Conservation (phyloP, 2,329 filamentous ascomycete genomes). For the Rutstroemia sp. region DNA sequence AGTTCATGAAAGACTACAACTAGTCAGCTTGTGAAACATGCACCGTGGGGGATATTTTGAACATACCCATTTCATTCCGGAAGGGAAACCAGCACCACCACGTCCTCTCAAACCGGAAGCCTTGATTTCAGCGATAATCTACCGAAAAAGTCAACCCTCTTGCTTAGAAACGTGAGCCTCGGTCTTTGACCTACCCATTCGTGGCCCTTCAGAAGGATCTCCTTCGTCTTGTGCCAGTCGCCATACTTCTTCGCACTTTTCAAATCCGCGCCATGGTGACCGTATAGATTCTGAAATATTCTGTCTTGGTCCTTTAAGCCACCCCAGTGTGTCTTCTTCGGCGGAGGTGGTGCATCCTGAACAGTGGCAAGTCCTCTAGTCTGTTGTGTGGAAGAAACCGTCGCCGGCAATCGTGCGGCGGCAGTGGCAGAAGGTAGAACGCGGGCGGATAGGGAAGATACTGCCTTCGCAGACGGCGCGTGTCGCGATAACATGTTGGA, state of each 20-base stretch:
- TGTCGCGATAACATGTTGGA: slow-evolving; percentile 32
- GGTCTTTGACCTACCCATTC: slow-evolving; percentile 61
- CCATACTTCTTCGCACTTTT: slow-evolving; percentile 96
- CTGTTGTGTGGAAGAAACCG: slow-evolving; percentile 42
- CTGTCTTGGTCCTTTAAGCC: slow-evolving; percentile 93
- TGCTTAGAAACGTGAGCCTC: slow-evolving; percentile 1
- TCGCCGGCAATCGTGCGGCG: slow-evolving; percentile 22
- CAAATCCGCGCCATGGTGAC: slow-evolving; percentile 82
- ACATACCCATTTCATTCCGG: slow-evolving; percentile 96
- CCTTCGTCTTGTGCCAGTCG: slow-evolving; percentile 99
- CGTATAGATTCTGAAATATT: slow-evolving; percentile 98
- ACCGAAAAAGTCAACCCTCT: slow-evolving; percentile 17
- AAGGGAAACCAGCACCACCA: slow-evolving; percentile 96
- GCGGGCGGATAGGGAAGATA: slow-evolving; percentile 25
- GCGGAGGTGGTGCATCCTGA: slow-evolving; percentile 60
- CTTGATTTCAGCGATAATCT: slow-evolving; percentile 97
- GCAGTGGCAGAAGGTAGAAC: slow-evolving; percentile 26
- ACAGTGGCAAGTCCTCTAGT: slow-evolving; percentile 73
- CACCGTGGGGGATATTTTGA: neutral
- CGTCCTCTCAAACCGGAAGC: slow-evolving; percentile 89
- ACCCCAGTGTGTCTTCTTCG: slow-evolving; percentile 66
- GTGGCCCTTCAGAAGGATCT: slow-evolving; percentile 93
- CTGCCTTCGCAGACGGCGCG: slow-evolving; percentile 26
- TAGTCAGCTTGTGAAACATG: slow-evolving; percentile 15
- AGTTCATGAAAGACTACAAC: slow-evolving; percentile 94